Evolutionary conservation across 352 stramenopile species (phyloP).

Genomic region (Globisporangium radiosum): DNA sequence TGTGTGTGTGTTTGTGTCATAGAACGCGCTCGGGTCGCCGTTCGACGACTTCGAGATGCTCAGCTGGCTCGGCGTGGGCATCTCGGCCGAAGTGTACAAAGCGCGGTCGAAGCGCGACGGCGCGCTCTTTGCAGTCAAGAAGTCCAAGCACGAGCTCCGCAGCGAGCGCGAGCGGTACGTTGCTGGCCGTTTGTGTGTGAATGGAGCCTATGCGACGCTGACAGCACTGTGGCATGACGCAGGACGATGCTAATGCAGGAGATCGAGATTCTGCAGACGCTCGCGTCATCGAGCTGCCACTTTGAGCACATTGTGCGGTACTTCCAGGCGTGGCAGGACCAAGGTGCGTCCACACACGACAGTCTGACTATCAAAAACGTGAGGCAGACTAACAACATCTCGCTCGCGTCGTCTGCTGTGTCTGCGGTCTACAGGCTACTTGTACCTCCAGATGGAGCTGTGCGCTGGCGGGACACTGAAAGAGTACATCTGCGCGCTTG

Average conservation of each 20-base stretch:
- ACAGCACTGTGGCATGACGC: background rate
- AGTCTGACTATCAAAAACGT: too few relatives aligned
- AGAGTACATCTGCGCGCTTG: slow-evolving; percentile 45
- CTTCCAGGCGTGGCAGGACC: slow-evolving; percentile 92
- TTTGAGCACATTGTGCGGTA: slow-evolving; percentile 91
- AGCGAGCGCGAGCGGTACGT: slow-evolving; percentile 65
- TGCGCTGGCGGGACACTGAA: slow-evolving; percentile 86
- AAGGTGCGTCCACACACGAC: slow-evolving; percentile 30
- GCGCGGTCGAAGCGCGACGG: slow-evolving; percentile 29
- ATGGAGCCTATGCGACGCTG: background rate
- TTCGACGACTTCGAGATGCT: slow-evolving; percentile 56
- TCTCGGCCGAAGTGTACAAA: slow-evolving; percentile 72
- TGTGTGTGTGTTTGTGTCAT: slow-evolving; percentile 1
- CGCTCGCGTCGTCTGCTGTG: background rate
- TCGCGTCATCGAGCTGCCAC: slow-evolving; percentile 25
- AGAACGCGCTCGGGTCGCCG: slow-evolving; percentile 9
- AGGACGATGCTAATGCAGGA: slow-evolving; percentile 63
- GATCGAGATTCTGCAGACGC: slow-evolving; percentile 42
- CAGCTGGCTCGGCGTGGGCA: slow-evolving; percentile 53
- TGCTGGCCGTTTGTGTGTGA: background rate
- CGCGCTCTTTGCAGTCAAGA: slow-evolving; percentile 68
- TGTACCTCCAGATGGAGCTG: slow-evolving; percentile 94
- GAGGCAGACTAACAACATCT: background rate
- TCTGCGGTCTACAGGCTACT: slow-evolving; percentile 33
- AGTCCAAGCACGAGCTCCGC: slow-evolving; percentile 69